Conservation (phyloP, 2,329 filamentous ascomycete genomes). For the Rhexocercosporidium sp. region DNA sequence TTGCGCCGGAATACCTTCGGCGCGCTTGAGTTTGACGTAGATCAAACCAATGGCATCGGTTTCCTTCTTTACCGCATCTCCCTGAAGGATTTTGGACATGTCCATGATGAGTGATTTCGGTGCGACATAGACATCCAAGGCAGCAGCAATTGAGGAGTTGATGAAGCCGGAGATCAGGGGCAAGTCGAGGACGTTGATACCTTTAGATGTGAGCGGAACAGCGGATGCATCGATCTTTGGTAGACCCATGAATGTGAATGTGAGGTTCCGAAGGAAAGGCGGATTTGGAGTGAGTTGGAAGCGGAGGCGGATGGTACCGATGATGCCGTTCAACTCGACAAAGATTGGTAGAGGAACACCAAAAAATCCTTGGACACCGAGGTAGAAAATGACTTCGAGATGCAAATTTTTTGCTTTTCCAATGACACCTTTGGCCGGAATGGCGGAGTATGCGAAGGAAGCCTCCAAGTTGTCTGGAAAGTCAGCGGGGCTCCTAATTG, state of each 20-base stretch:
- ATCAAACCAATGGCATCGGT: constrained; percentile 30
- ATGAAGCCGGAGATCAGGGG: constrained; percentile 30
- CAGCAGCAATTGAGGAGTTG: constrained; percentile 31
- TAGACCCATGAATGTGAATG: constrained; percentile 33
- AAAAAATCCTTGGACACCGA: constrained; percentile 29
- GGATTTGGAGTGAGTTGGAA: constrained; percentile 31
- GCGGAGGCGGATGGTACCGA: constrained; percentile 27
- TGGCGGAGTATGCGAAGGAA: constrained; percentile 32
- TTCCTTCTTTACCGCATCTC: constrained; percentile 30
- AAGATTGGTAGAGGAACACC: constrained; percentile 30
- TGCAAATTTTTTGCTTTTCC: constrained; percentile 35
- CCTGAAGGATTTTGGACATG: constrained; percentile 31
- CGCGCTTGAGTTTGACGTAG: constrained; percentile 32
- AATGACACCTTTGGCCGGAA: constrained; percentile 31
- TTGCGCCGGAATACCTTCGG: constrained; percentile 27
- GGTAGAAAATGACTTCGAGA: constrained; percentile 32
- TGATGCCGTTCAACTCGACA: constrained; percentile 32
- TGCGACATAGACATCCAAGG: constrained; percentile 31
- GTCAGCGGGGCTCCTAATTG: background rate
- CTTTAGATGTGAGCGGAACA: constrained; percentile 28
- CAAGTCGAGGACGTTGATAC: constrained; percentile 29
- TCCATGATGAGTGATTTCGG: constrained; percentile 33
- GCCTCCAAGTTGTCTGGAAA: constrained; percentile 28
- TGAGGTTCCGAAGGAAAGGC: constrained; percentile 30
- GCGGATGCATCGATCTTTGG: constrained; percentile 31